Evolutionary conservation across 495 filamentous ascomycete genomes (phyloP), one percentile per base, ranked within the genome.

Genomic region (Penicillium longicatenatum): DNA sequence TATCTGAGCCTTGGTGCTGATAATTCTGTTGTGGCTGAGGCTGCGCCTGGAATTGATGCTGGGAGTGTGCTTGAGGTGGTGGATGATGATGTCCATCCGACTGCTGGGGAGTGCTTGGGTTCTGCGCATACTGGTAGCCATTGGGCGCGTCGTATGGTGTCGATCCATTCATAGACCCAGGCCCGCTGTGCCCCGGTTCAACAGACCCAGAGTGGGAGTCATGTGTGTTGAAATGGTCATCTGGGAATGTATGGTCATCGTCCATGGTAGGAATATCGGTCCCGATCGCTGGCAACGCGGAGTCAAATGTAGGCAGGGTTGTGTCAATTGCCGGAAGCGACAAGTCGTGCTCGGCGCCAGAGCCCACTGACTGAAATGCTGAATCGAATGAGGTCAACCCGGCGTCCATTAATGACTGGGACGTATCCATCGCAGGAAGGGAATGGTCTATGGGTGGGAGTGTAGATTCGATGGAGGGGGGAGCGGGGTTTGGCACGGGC

Each of bases 271-370:
- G 67, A 37, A 70, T 70, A 44, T 70, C 67, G 3, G 64, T 70
- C 9, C 67, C 67, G 20, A 77, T 74, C 10, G 75, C 66, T 31
- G 74, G 74, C n/a, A 77, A 53, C 2, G 73, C 61, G 8, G 67
- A 58, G 47, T 77, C 75, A 30, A 71, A 58, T 6, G 62, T 62
- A 6, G 75, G 72, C 48, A 78, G 39, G 11, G 66, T 67, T 16
- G 68, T 70, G 52, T 77, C 75, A 31, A 76, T 76, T n/a, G 73
- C 66, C 6, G 73, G 73, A 9, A 78, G 63, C 7, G 72, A 66
- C 29, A 68, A 61, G 26, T 78, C 73, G 20, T 59, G 57, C 2
- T 57, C 57, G 1, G 67, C 50, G 46, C 67, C 58, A 29, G 68
- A 64, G 41, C 59, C 67, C 21, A 71, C 55, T 30, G 65, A 64